Base-by-base conservation (phyloP, 2,329 filamentous ascomycete genomes). In the Leptoxyphium fumago region DNA sequence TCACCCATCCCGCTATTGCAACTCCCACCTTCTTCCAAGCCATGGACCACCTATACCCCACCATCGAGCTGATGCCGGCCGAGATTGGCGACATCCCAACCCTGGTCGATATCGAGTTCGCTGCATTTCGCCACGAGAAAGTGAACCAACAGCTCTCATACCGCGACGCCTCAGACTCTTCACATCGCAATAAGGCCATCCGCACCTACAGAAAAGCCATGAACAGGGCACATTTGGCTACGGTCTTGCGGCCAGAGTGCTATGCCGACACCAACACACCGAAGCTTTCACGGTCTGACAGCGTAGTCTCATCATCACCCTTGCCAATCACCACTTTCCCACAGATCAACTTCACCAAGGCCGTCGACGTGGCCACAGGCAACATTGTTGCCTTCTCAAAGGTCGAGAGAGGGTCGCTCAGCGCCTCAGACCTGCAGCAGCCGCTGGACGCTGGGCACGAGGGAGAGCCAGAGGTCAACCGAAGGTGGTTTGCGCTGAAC, bases 41-140 rank as follows among this genome's bases (percentile, higher is more conserved):
- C 21, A 26, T 26, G 21, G 21, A 26, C 4, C 3, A 26, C 21
- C 21, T 4, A 26, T 26, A 26, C 21, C 17, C 30, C 28, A 15
- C 28, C n/a, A 15, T 42, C 10, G 28, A 29, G 14, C 28, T 21
- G 28, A 28, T 42, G 14, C 40, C 30, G 17, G n/a, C 28, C n/a
- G 15, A 28, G 14, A 30, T 18, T 28, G 47, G 51, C 13, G 57
- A 60, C 46, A 50, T 55, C 34, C 51, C 47, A n/a, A 49, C 51
- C 28, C 51, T 61, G 13, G 56, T 59, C 8, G 60, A 67, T 47
- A 67, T 67, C 39, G 64, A 69, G 47, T 69, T 69, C 48, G 59
- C 64, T 41, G 57, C 57, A 13, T 61, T 60, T 40, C 52, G 52
- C 40, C 45, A 60, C 26, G 58, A 61, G 45, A 50, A 52, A 21